Conservation (phyloP, 768 basidiomycete genomes). For the Termitomyces sp. region DNA sequence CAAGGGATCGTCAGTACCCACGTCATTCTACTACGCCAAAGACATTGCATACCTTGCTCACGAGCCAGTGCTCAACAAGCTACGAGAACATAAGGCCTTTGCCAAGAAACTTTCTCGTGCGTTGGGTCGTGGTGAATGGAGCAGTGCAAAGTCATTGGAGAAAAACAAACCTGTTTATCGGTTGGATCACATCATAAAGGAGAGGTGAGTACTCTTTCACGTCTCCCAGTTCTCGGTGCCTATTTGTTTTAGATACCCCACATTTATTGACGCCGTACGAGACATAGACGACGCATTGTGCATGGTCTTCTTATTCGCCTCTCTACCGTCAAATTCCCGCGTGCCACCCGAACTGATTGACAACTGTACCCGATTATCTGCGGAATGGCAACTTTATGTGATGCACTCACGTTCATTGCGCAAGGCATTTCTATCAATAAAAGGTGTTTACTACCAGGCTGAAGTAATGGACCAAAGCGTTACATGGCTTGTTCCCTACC, state of each 20-base stretch:
- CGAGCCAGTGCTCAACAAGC: slow-evolving; percentile 89
- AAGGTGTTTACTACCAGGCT: slow-evolving; percentile 97
- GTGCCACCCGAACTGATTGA: slow-evolving; percentile 80
- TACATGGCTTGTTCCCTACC: slow-evolving; percentile 96
- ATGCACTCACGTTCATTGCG: slow-evolving; percentile 82
- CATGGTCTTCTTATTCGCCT: slow-evolving; percentile 90
- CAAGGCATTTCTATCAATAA: slow-evolving; percentile 94
- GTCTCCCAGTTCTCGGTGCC: neutral
- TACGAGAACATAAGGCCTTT: slow-evolving; percentile 97
- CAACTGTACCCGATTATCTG: slow-evolving; percentile 84
- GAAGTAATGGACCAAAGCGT: slow-evolving; percentile 90
- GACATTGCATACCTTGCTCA: slow-evolving; percentile 97
- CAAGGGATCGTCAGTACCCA: slow-evolving; percentile 94
- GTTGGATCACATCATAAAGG: slow-evolving; percentile 96
- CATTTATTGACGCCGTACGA: slow-evolving; percentile 90
- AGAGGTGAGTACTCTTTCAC: slow-evolving; percentile 53
- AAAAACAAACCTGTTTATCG: slow-evolving; percentile 89
- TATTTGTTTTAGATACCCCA: slow-evolving; percentile 71
- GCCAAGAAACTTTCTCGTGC: slow-evolving; percentile 95
- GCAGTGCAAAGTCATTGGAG: slow-evolving; percentile 87
- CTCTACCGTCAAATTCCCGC: slow-evolving; percentile 80
- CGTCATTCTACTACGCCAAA: slow-evolving; percentile 97
- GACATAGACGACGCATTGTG: slow-evolving; percentile 97
- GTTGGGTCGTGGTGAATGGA: slow-evolving; percentile 93
- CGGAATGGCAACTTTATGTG: slow-evolving; percentile 96